Evolutionary conservation across 2,329 filamentous ascomycete genomes (phyloP).

Genomic region (Xenoacremonium recifei): DNA sequence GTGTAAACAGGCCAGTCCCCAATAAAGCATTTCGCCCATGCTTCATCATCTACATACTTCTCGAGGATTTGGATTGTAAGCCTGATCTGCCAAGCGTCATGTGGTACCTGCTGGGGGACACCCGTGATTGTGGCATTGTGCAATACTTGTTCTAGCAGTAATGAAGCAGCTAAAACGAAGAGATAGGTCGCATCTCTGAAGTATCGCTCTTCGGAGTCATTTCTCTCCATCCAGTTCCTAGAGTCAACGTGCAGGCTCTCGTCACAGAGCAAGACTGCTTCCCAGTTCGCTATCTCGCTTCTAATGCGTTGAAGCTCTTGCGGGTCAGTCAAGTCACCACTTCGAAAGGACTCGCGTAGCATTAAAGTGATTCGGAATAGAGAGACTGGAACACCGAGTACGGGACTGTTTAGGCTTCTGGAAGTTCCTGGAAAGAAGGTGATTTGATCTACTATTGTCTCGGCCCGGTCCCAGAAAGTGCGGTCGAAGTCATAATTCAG

Average conservation of each 20-base stretch:
- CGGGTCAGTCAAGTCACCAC: background rate
- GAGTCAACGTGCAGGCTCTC: background rate
- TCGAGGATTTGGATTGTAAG: constrained; percentile 11
- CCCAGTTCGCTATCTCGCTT: constrained; percentile 13
- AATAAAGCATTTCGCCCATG: constrained; percentile 25
- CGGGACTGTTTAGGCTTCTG: constrained; percentile 18
- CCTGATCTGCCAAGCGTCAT: constrained; percentile 16
- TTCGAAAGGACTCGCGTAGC: constrained; percentile 10
- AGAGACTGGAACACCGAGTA: constrained; percentile 19
- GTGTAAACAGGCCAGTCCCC: constrained; percentile 24
- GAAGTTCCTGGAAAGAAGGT: constrained; percentile 10
- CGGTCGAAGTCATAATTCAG: constrained; percentile 10
- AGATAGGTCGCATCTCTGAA: constrained; percentile 17
- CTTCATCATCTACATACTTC: constrained; percentile 7
- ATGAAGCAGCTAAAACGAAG: constrained; percentile 16
- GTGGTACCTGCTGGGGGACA: background rate
- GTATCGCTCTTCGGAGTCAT: constrained; percentile 1
- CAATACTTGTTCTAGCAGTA: constrained; percentile 15
- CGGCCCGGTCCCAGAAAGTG: constrained; percentile 17
- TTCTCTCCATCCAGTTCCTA: background rate
- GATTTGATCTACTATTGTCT: constrained; percentile 10
- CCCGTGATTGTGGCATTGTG: background rate
- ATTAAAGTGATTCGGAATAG: constrained; percentile 14
- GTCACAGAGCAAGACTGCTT: constrained; percentile 7
- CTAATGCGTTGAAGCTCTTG: background rate